These are phyloP conservation scores for Garcia nutans DNA, from an alignment of 345 rosid genomes.

Conservation along the genomic window DNA sequence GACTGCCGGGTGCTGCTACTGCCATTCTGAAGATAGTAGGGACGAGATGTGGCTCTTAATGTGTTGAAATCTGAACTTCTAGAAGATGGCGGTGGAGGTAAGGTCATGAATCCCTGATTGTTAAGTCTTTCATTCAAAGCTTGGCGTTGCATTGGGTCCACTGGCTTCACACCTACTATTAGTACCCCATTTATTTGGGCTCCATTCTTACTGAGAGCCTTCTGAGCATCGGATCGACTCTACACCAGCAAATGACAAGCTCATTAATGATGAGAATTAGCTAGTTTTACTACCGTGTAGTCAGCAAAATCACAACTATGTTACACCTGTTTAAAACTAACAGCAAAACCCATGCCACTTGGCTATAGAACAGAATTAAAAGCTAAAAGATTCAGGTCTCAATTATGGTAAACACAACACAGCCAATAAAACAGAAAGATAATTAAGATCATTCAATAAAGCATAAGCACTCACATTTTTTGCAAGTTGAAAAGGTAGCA, in stretches of 20 bases:
- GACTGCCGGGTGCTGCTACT: slow-evolving; percentile 51
- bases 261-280: neutral
- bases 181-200: slow-evolving; percentile 78
- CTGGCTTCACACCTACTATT: slow-evolving; percentile 83
- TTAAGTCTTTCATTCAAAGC: slow-evolving; percentile 66
- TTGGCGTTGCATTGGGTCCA: slow-evolving; percentile 80
- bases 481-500: neutral
- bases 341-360: neutral
- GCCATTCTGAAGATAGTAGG: slow-evolving; percentile 66
- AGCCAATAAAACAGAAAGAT: neutral
- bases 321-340: neutral
- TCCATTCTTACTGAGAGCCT: slow-evolving; percentile 86
- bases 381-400: neutral
- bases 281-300: slow-evolving; percentile 7
- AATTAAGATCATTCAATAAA: neutral
- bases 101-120: slow-evolving; percentile 81
- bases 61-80: slow-evolving; percentile 45
- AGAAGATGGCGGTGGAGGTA: slow-evolving; percentile 52
- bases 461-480: neutral
- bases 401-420: neutral
- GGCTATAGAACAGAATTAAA: neutral
- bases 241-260: slow-evolving; percentile 31
- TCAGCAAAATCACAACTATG: neutral
- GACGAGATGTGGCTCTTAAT: slow-evolving; percentile 43
- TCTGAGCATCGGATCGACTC: slow-evolving; percentile 87